Conservation (phyloP, 495 filamentous ascomycete species). For the Parmelia sp. region DNA sequence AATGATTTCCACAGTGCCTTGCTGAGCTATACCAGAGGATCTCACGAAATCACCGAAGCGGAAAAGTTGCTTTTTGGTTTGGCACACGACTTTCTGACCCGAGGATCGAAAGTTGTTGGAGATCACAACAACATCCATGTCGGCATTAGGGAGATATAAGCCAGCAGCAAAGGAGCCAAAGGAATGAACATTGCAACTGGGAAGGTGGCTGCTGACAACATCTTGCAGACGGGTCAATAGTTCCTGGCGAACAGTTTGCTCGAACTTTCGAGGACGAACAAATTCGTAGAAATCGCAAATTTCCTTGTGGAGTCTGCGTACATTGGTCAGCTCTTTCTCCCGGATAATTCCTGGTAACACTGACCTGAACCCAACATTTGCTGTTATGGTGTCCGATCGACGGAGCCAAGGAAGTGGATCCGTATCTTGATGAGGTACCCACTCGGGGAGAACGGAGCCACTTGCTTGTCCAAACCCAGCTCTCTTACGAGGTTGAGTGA, state of each 20-base stretch:
- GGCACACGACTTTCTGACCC: constrained; percentile 40
- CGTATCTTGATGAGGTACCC: constrained; percentile 43
- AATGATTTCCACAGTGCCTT: constrained; percentile 56
- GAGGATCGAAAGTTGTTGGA: constrained; percentile 52
- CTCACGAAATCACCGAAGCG: constrained; percentile 48
- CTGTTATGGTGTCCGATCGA: constrained; percentile 20
- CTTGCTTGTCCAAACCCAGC: constrained; percentile 33
- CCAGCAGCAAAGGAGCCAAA: constrained; percentile 93
- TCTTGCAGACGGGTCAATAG: constrained; percentile 58
- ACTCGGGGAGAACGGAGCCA: constrained; percentile 51
- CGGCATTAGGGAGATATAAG: constrained; percentile 82
- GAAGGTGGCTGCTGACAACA: constrained; percentile 46
- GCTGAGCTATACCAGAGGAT: constrained; percentile 41
- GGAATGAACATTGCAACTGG: constrained; percentile 53
- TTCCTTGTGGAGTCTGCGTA: constrained; percentile 66
- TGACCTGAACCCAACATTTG: constrained; percentile 31
- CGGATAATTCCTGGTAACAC: background rate
- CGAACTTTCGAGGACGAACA: constrained; percentile 68
- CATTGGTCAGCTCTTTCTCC: constrained; percentile 6
- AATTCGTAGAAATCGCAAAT: constrained; percentile 84
- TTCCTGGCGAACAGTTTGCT: constrained; percentile 64
- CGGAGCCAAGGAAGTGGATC: constrained; percentile 58
- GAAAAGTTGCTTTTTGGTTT: constrained; percentile 40
- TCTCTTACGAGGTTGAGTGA: constrained; percentile 27
- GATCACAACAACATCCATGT: constrained; percentile 88